Evolutionary conservation across 345 rosid species (phyloP).

Genomic region (Eucalyptus marginata): DNA sequence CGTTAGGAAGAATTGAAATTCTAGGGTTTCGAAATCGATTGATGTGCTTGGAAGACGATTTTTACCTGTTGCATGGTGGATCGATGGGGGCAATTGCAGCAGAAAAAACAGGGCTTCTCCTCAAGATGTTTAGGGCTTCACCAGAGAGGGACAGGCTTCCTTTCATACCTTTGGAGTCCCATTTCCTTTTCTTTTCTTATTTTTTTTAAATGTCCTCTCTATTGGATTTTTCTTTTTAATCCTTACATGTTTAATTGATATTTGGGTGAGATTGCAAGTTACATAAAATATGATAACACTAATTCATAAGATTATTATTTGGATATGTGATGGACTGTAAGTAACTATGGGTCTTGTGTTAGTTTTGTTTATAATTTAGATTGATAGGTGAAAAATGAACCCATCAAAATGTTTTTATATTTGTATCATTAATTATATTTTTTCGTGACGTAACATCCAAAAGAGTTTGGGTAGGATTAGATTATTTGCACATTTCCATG

Average conservation of each 20-base stretch:
- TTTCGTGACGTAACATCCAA: rapidly evolving
- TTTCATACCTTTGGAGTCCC: neutral
- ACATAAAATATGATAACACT: neutral
- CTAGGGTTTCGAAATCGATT: neutral
- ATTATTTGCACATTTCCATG: neutral
- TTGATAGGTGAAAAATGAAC: neutral
- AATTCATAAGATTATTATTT: neutral
- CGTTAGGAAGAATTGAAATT: neutral
- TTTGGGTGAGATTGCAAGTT: neutral
- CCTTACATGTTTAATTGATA: neutral
- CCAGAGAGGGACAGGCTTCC: neutral
- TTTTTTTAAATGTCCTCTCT: neutral
- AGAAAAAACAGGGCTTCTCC: neutral
- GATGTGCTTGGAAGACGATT: neutral
- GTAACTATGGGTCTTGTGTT: neutral
- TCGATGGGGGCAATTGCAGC: neutral
- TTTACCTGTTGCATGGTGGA: constrained; percentile 1
- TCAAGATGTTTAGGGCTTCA: neutral
- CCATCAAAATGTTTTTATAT: neutral
- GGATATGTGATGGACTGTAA: neutral
- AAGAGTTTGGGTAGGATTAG: too few relatives aligned
- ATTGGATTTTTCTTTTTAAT: neutral
- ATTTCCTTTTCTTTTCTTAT: neutral
- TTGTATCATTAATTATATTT: neutral
- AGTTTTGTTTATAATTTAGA: neutral